These are phyloP conservation scores for Arthrobotrys sinensis DNA, from an alignment of 2,329 filamentous ascomycete species.

Conservation along the genomic window DNA sequence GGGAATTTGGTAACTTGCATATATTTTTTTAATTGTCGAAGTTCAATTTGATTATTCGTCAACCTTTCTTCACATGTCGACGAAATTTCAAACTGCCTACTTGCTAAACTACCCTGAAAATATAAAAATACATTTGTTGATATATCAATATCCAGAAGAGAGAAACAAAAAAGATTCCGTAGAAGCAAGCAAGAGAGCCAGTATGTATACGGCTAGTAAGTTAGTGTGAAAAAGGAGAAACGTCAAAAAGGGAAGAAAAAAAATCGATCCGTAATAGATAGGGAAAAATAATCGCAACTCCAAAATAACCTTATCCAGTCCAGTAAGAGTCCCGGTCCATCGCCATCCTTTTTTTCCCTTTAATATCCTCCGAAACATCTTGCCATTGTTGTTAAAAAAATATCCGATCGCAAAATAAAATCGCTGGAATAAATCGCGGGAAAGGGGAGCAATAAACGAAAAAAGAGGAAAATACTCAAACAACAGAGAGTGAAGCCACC, in stretches of 20 bases:
- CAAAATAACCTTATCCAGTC: conserved; percentile 17
- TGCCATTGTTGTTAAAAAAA: conserved; percentile 12
- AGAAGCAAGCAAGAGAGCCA: conserved; percentile 4
- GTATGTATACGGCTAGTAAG: conserved; percentile 1
- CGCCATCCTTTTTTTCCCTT: conserved; percentile 16
- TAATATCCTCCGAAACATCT: conserved; percentile 16
- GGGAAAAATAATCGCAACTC: conserved; percentile 15
- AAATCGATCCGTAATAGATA: conserved; percentile 22
- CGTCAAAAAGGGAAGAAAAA: background rate
- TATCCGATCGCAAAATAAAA: conserved; percentile 24
- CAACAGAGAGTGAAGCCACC: background rate
- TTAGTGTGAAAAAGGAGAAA: conserved; percentile 3
- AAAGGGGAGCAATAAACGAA: background rate
- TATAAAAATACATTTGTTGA: conserved; percentile 27
- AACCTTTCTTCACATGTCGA: conserved; percentile 2
- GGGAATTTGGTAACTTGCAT: background rate
- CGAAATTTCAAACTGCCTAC: conserved; percentile 16
- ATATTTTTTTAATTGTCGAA: background rate
- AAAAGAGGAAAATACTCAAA: conserved; percentile 8
- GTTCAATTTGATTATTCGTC: conserved; percentile 20
- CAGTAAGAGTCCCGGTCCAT: conserved; percentile 33
- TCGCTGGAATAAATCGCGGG: conserved; percentile 12
- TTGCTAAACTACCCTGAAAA: conserved; percentile 18
- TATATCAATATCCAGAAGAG: conserved; percentile 15
- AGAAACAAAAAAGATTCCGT: conserved; percentile 14